Evolutionary conservation across 176 grass and related monocot species (phyloP).

Genomic region (Carex parvula): DNA sequence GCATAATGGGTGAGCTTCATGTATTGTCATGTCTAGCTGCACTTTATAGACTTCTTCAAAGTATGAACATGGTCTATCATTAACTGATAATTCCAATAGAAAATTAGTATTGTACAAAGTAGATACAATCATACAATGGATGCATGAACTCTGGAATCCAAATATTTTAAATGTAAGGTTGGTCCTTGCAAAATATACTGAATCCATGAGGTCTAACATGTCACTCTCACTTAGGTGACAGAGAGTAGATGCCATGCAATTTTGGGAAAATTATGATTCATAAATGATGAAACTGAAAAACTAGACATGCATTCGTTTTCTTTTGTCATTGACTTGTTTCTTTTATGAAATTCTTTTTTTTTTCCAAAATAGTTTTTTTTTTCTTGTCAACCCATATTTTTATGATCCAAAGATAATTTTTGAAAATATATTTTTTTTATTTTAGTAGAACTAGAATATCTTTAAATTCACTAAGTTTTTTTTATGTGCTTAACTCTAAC

Average conservation of each 20-base stretch:
- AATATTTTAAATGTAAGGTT: neutral
- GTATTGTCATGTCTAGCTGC: constrained; percentile 52
- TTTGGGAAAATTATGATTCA: constrained; percentile 17
- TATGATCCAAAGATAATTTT: neutral
- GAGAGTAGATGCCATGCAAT: neutral
- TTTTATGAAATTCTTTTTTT: constrained; percentile 5
- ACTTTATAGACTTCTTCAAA: neutral
- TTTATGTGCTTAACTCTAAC: too few relatives aligned
- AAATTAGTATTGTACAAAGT: neutral
- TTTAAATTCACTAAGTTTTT: too few relatives aligned
- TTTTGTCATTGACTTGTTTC: constrained; percentile 7
- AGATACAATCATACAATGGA: neutral
- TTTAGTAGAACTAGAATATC: too few relatives aligned
- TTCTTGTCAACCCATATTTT: neutral
- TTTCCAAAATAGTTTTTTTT: neutral
- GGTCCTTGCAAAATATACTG: neutral
- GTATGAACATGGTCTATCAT: neutral
- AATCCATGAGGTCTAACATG: neutral
- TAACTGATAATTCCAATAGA: neutral
- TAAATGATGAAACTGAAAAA: constrained; percentile 9
- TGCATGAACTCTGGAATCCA: neutral
- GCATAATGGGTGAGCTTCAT: constrained; percentile 31
- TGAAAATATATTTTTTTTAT: too few relatives aligned
- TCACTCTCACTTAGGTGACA: neutral
- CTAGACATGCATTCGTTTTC: neutral